A percentile compares a stretch with the other conserved stretches of the same genome.
Evolutionary conservation across 305 asterid species (phyloP).

Genomic region (Solanum hybrid): DNA sequence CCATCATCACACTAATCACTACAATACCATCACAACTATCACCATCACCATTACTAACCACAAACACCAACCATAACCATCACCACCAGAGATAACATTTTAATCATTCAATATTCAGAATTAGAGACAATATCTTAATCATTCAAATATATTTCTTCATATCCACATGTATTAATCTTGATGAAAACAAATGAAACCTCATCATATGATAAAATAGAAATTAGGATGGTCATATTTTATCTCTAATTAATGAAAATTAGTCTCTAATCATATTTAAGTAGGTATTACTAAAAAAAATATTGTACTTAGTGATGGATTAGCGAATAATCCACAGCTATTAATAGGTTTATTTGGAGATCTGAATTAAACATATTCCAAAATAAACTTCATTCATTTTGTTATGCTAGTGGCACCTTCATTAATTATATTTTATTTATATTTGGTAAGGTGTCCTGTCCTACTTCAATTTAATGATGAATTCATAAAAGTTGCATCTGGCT

Average conservation of each 20-base stretch:
- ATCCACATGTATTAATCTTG: no score
- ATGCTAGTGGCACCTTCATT: not conserved
- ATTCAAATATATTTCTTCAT: no score
- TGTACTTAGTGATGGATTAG: not conserved
- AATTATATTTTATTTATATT: not conserved
- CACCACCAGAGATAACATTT: not conserved
- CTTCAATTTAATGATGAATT: not conserved
- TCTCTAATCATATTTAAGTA: not conserved
- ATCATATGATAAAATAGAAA: no score
- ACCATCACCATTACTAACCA: no score
- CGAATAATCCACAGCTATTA: not conserved
- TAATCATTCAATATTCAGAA: no score
- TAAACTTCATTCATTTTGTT: not conserved
- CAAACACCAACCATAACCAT: not conserved
- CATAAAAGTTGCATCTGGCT: slow-evolving; percentile 6
- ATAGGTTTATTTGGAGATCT: not conserved
- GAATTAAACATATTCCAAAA: not conserved
- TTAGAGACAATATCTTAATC: no score
- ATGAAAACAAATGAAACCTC: no score
- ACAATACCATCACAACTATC: no score
- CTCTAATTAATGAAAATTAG: not conserved
- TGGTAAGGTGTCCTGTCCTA: not conserved
- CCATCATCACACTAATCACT: no score
- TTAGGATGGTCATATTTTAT: no score
- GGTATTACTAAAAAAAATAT: no score